Percentiles rank a stretch among this genome's conserved stretches.
These are phyloP conservation scores for Rusavskia elegans DNA, from an alignment of 495 filamentous ascomycete genomes.

Conservation along the genomic window DNA sequence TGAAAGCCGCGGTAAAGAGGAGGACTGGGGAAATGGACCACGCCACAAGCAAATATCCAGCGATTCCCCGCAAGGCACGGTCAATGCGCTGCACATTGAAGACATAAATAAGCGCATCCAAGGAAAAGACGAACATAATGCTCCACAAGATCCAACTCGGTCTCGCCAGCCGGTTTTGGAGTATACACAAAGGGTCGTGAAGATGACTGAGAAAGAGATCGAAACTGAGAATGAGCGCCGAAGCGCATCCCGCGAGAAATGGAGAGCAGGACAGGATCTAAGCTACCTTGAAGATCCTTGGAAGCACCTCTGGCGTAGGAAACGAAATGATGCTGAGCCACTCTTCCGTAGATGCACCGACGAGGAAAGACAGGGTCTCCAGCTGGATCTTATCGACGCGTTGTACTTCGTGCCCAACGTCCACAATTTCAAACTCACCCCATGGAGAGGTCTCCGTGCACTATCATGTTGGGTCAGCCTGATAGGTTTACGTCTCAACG, in stretches of 20 bases:
- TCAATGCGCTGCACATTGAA: too few species aligned
- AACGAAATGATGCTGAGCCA: background rate
- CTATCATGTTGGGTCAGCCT: background rate
- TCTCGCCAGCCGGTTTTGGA: background rate
- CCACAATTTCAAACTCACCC: background rate
- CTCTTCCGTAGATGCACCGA: background rate
- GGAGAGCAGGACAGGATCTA: background rate
- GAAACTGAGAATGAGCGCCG: background rate
- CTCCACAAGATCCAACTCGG: background rate
- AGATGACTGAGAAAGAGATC: background rate
- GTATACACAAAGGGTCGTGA: background rate
- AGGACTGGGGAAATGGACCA: too few species aligned
- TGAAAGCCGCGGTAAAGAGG: too few species aligned
- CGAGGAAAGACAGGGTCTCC: background rate
- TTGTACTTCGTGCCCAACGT: background rate
- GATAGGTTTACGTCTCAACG: background rate
- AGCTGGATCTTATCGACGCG: background rate
- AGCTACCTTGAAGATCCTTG: background rate
- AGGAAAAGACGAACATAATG: background rate
- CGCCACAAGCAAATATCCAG: too few species aligned
- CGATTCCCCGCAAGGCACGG: too few species aligned
- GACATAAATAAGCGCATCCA: too few species aligned
- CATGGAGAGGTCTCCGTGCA: background rate
- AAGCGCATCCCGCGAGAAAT: background rate
- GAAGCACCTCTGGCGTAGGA: background rate